phyloP scores from a whole-genome alignment of 108 stramenopile genomes.

The Mediolabrus comicus region DNA sequence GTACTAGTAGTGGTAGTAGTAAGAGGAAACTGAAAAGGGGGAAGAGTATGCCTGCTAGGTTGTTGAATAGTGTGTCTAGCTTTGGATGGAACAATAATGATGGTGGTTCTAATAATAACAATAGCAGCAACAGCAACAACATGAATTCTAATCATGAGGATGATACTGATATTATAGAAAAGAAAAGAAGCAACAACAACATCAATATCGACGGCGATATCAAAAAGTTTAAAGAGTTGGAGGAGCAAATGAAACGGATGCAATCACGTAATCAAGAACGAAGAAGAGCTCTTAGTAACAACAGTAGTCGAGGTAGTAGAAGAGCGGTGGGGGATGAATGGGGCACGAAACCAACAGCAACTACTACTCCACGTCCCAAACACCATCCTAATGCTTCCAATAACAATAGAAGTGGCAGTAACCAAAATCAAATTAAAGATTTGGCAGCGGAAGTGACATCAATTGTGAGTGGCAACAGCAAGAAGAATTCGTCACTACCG shows the following conservation, averaged over 20 bases:
- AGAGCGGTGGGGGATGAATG: neutral
- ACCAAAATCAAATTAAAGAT: neutral
- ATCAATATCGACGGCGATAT: no score
- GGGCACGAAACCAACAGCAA: neutral
- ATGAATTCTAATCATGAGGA: neutral
- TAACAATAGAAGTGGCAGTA: neutral
- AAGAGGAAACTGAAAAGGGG: neutral
- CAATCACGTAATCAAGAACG: neutral
- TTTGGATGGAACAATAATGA: neutral
- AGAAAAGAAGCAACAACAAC: no score
- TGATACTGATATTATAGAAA: neutral
- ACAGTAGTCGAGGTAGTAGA: neutral
- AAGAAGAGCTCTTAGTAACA: neutral
- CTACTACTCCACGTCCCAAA: neutral
- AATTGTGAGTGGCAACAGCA: neutral
- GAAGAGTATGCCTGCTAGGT: slow-evolving; percentile 1
- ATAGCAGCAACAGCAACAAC: neutral
- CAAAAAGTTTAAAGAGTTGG: neutral
- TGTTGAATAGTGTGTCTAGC: neutral
- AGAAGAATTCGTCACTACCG: no score
- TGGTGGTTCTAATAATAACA: neutral
- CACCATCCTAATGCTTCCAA: no score
- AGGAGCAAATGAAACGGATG: neutral
- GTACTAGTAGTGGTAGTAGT: no score
- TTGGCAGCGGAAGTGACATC: neutral